Evolutionary conservation across 2,329 filamentous ascomycete species (phyloP).

Genomic region (Plectosphaerella sp.): DNA sequence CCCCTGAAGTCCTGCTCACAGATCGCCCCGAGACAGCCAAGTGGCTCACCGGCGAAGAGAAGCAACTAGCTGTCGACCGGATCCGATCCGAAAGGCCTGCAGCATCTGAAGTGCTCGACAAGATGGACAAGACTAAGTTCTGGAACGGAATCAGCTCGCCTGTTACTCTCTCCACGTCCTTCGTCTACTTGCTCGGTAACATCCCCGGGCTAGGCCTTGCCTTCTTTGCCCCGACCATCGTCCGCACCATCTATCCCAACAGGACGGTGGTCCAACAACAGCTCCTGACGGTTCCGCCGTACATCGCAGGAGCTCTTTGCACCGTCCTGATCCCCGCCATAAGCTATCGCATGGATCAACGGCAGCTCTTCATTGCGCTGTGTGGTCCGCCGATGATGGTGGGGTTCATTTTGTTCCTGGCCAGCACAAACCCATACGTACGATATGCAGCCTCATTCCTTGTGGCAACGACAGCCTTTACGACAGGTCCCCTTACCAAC

Average conservation of each 20-base stretch:
- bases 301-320: slow-evolving; percentile 61
- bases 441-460: slow-evolving; percentile 67
- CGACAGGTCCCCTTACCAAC: slow-evolving; percentile 60
- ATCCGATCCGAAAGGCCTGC: slow-evolving; percentile 65
- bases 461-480: slow-evolving; percentile 57
- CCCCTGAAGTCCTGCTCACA: slow-evolving; percentile 59
- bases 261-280: slow-evolving; percentile 56
- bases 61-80: slow-evolving; percentile 59
- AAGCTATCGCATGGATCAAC: slow-evolving; percentile 53
- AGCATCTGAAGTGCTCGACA: slow-evolving; percentile 56
- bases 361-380: slow-evolving; percentile 57
- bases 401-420: slow-evolving; percentile 67
- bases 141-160: slow-evolving; percentile 61
- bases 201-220: slow-evolving; percentile 69
- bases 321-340: slow-evolving; percentile 54
- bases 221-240: slow-evolving; percentile 70
- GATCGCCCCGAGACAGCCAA: slow-evolving; percentile 64
- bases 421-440: slow-evolving; percentile 40
- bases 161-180: slow-evolving; percentile 40
- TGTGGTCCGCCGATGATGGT: slow-evolving; percentile 57
- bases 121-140: slow-evolving; percentile 51
- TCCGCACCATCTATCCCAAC: slow-evolving; percentile 62
- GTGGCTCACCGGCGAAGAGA: slow-evolving; percentile 64
- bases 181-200: slow-evolving; percentile 62
- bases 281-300: slow-evolving; percentile 66